Evolutionary conservation across 1,284 basidiomycete species (phyloP), one percentile per base, ranked within the genome.

Genomic region (Mycocalia duriaeana): DNA sequence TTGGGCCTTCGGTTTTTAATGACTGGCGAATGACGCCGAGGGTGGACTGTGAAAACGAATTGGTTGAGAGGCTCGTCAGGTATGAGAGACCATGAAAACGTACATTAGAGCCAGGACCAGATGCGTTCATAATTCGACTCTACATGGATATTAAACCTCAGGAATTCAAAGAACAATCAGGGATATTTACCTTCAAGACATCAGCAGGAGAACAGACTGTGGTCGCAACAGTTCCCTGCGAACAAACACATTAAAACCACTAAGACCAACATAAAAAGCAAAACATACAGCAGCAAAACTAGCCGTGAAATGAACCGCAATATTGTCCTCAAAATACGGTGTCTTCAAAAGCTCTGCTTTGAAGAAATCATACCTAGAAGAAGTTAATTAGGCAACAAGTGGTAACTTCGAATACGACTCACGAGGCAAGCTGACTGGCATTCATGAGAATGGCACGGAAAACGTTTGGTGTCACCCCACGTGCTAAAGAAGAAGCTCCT

Each of bases 161-260:
- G 23, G 25, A 11, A 40, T 35, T 2, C 7, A 39, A 35, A 19
- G 14, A 43, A 19, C 8, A 23, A 40, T 40, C 19, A 23, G 31
- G 69, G 46, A 20, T 14, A 43, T 76, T 47, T 22, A 81, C 81
- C 75, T 94, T 94, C 53, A 95, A 70, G 22, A 94, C 92, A 60
- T 95, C 92, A 11, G 91, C 91, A 0, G 92, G 92, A 1, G 91
- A 92, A 65, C 92, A 94, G n/a, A 95, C 83, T 1, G 92, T 94
- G 3, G 91, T 94, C 9, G 92, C 91, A 3, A 94, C 88, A 1
- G 91, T 94, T 16, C 92, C 91, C 85, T 89, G 20, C 28, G 28
- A 11, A 51, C 37, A 48, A 48, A 28, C 14, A 31, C 25, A 42
- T 35, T 22, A 44, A 24, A 2, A 28, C 48, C 25, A 44, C 25